Evolutionary conservation across 768 basidiomycete species (phyloP).

Genomic region (Hygrophorus pudorinus): DNA sequence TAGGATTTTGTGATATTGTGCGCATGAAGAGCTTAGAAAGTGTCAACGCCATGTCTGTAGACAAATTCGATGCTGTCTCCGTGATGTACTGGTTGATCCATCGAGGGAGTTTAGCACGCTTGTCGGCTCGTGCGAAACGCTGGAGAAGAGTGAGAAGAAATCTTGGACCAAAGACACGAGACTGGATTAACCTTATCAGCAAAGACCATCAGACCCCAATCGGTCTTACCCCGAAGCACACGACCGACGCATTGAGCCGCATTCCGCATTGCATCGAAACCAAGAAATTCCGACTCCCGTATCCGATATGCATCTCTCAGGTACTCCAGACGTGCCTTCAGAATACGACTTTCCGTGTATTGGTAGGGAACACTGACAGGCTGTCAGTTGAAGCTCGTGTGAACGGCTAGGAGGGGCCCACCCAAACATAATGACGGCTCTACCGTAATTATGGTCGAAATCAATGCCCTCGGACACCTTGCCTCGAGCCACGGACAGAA

Average conservation of each 20-base stretch:
- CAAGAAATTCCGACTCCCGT: conserved; percentile 95
- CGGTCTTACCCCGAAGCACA: conserved; percentile 94
- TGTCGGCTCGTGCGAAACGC: conserved; percentile 89
- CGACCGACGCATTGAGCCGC: conserved; percentile 99
- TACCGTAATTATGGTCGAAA: conserved; percentile 99
- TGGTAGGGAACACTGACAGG: conserved; percentile 81
- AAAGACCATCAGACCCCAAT: conserved; percentile 99
- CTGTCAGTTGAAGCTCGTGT: conserved; percentile 8
- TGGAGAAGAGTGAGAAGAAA: conserved; percentile 20
- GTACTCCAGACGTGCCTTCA: conserved; percentile 96
- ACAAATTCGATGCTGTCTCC: conserved; percentile 94
- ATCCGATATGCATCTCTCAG: conserved; percentile 97
- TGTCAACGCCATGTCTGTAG: conserved; percentile 95
- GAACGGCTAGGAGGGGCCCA: conserved; percentile 21
- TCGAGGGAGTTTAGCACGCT: conserved; percentile 89
- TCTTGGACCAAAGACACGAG: neutral
- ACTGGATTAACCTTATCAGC: conserved; percentile 78
- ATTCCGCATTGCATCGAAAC: conserved; percentile 99
- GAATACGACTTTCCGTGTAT: conserved; percentile 95
- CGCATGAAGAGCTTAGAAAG: conserved; percentile 95
- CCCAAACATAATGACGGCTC: conserved; percentile 99
- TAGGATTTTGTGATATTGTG: conserved; percentile 96
- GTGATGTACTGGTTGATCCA: conserved; percentile 99
- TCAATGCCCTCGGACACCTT: conserved; percentile 99
- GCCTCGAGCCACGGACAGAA: conserved; percentile 94